Evolutionary conservation across 2,329 filamentous ascomycete species (phyloP).

Genomic region (Venturia asperata): DNA sequence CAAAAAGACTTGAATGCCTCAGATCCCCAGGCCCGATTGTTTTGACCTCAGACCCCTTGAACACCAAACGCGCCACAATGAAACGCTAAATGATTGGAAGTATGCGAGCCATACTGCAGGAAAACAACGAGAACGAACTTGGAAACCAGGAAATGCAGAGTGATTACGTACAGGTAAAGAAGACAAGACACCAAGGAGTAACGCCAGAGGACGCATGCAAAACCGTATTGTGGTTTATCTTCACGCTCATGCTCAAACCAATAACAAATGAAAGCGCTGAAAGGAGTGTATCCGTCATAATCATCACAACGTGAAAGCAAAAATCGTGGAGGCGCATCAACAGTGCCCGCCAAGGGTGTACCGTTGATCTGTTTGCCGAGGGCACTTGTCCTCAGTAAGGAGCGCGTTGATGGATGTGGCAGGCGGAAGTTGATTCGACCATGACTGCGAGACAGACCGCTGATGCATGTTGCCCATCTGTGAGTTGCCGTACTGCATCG

Average conservation of each 20-base stretch:
- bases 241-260: neutral
- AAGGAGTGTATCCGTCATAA: constrained; percentile 3
- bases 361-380: constrained; percentile 24
- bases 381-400: constrained; percentile 34
- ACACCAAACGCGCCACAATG: neutral
- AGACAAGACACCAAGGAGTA: constrained; percentile 1
- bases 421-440: constrained; percentile 22
- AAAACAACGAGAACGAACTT: neutral
- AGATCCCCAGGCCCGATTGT: neutral
- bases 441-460: neutral
- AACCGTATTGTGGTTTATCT: neutral
- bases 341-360: constrained; percentile 23
- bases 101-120: neutral
- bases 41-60: neutral
- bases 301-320: neutral
- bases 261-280: neutral
- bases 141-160: neutral
- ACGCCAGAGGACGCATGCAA: neutral
- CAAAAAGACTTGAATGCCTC: neutral
- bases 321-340: neutral
- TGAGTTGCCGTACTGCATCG: neutral
- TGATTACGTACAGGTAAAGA: neutral
- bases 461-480: neutral
- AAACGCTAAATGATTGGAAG: constrained; percentile 8
- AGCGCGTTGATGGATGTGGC: constrained; percentile 30